Evolutionary conservation across 495 filamentous ascomycete genomes (phyloP), one percentile per base, ranked within the genome.

Genomic region (Xylaria intraflava): DNA sequence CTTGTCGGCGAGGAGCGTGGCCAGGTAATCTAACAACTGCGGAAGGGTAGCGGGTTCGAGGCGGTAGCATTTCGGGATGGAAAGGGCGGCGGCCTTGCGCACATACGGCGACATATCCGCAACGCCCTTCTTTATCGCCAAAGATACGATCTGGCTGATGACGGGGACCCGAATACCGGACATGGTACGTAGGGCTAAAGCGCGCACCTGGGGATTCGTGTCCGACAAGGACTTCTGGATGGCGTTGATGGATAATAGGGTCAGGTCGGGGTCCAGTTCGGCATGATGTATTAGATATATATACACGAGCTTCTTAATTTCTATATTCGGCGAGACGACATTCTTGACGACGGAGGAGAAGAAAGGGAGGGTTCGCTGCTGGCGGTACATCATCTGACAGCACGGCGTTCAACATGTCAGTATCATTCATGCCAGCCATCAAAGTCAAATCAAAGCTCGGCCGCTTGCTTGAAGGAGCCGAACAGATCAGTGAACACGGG

Each of bases 331-430:
- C 30, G 85, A 94, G 22, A 92, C 90, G 22, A 95, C 88, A 60
- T 96, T 96, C 73, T 98, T 98, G 64, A 98, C 89, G 49, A 97
- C 86, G 20, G 89, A 85, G 10, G 93, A 91, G 69, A 98, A 97
- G 74, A 89, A 92, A 14, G 85, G 79, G 10, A 93, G 80, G 57
- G 88, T 89, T 40, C 87, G 84, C 59, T 89, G 84, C 56, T 84
- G 79, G 46, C 85, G 84, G 72, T 95, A 96, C 85, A 95, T 94
- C 82, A 96, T 87, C 91, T 96, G 61, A 47, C 44, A 46, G 50
- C 58, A 61, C 46, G 23, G 5, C 4, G 17, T 38, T n/a, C 35
- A 38, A 3, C 35, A 5, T 17, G 35, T 38, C 35, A 38, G 35
- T 38, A 11, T 17, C 14, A 17, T 38, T 33, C 39, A 46, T 35